These are phyloP conservation scores for Crithidia fasciculata DNA, from an alignment of 208 protist species.

Conservation along the genomic window DNA sequence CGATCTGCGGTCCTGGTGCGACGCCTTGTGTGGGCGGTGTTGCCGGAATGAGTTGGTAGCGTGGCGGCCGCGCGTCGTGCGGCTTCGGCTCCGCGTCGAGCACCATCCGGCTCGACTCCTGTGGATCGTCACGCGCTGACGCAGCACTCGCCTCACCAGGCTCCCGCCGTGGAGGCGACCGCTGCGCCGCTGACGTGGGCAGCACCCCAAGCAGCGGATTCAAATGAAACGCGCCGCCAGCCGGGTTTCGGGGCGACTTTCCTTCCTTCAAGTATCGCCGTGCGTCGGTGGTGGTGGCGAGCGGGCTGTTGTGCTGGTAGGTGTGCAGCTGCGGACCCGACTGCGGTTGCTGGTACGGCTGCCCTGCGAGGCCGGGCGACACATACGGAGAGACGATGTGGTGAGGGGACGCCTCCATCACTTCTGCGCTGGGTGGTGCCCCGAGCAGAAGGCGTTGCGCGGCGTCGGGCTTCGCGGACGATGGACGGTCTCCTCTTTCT, in stretches of 20 bases:
- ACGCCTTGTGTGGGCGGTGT: background rate
- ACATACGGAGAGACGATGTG: constrained; percentile 1
- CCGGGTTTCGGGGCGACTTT: constrained; percentile 25
- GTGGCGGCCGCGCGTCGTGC: constrained; percentile 8
- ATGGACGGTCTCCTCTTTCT: constrained; percentile 2
- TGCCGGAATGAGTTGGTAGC: background rate
- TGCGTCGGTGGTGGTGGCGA: background rate
- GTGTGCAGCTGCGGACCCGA: background rate
- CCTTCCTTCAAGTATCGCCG: constrained; percentile 12
- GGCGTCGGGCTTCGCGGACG: constrained; percentile 2
- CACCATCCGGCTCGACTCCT: constrained; percentile 6
- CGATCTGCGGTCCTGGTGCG: background rate
- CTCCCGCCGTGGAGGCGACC: background rate
- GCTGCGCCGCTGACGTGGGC: background rate
- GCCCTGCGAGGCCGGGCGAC: background rate
- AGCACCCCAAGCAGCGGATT: constrained; percentile 30
- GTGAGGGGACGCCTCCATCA: background rate
- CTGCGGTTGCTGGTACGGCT: background rate
- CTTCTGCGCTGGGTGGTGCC: background rate
- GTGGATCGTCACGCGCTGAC: background rate
- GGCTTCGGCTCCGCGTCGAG: background rate
- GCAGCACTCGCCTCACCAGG: background rate
- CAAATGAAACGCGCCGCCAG: constrained; percentile 33
- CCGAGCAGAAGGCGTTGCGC: background rate
- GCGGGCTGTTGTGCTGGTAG: background rate